Evolutionary conservation across 371 early-diverging fungal species (phyloP).

Genomic region (Smittium mucronatum): DNA sequence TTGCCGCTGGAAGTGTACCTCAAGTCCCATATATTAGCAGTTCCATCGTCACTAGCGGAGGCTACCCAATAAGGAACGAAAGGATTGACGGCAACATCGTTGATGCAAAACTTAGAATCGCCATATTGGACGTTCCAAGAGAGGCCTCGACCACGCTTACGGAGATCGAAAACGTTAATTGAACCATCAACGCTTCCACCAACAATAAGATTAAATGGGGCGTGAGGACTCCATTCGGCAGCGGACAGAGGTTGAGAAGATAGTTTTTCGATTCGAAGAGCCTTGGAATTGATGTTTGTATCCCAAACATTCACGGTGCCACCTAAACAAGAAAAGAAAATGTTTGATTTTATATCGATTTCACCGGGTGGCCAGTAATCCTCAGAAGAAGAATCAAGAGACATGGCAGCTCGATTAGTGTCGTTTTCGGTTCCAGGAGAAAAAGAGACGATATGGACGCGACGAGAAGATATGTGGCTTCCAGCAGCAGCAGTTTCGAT

Average conservation of each 20-base stretch:
- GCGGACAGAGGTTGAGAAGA: constrained; percentile 25
- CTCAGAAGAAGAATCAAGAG: not conserved
- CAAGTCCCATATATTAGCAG: constrained; percentile 64
- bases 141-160: constrained; percentile 28
- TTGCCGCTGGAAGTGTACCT: constrained; percentile 29
- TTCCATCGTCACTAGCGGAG: constrained; percentile 47
- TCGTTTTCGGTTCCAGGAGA: constrained; percentile 16
- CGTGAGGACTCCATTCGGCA: constrained; percentile 29
- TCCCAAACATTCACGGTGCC: constrained; percentile 34
- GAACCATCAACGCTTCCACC: constrained; percentile 26
- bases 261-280: constrained; percentile 27
- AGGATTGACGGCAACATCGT: constrained; percentile 50
- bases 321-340: constrained; percentile 31
- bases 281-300: constrained; percentile 19
- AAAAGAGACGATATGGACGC: constrained; percentile 31
- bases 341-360: constrained; percentile 12
- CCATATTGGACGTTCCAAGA: constrained; percentile 23
- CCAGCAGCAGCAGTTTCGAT: constrained; percentile 35
- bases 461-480: constrained; percentile 24
- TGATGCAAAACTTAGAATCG: constrained; percentile 23
- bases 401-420: not conserved
- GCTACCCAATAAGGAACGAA: constrained; percentile 75
- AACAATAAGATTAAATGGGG: constrained; percentile 23
- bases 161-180: constrained; percentile 27
- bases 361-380: constrained; percentile 20